Percentiles rank a stretch among this genome's conserved stretches.
These are phyloP conservation scores for Claviceps lovelessii DNA, from an alignment of 2,329 filamentous ascomycete genomes.

Conservation along the genomic window DNA sequence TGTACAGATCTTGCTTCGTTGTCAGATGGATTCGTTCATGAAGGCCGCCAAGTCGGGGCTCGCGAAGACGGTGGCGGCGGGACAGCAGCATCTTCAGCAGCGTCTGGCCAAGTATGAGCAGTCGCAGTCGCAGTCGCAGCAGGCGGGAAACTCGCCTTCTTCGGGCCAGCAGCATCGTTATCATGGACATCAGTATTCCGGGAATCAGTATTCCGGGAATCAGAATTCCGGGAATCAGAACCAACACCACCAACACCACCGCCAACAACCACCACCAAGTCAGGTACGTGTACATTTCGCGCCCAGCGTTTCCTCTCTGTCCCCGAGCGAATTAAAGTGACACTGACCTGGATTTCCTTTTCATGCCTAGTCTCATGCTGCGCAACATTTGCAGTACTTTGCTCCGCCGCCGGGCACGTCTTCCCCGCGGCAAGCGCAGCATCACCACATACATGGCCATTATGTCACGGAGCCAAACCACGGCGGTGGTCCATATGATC, in stretches of 20 bases:
- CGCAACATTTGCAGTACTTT: not conserved
- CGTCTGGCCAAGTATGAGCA: slow-evolving; percentile 6
- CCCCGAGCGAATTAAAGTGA: not conserved
- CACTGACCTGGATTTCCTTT: not conserved
- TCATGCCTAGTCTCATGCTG: not conserved
- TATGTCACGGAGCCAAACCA: not conserved
- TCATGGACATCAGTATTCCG: not conserved
- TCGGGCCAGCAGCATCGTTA: not conserved
- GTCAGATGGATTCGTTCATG: slow-evolving; percentile 7
- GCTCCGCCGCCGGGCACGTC: not conserved
- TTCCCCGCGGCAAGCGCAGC: not conserved
- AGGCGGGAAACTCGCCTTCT: not conserved
- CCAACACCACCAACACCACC: not conserved
- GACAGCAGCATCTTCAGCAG: slow-evolving; percentile 9
- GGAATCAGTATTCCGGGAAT: too few species aligned
- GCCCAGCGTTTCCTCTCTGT: not conserved
- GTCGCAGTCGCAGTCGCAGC: not conserved
- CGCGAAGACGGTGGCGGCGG: slow-evolving; percentile 7
- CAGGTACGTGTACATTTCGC: not conserved
- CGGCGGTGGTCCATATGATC: not conserved
- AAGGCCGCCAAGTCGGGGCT: slow-evolving; percentile 8
- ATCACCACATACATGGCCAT: not conserved
- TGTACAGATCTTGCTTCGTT: not conserved
- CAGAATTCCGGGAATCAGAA: not conserved
- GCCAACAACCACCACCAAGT: not conserved